These are phyloP conservation scores for Fusarium hainanense DNA, from an alignment of 2,329 filamentous ascomycete species.

Conservation along the genomic window DNA sequence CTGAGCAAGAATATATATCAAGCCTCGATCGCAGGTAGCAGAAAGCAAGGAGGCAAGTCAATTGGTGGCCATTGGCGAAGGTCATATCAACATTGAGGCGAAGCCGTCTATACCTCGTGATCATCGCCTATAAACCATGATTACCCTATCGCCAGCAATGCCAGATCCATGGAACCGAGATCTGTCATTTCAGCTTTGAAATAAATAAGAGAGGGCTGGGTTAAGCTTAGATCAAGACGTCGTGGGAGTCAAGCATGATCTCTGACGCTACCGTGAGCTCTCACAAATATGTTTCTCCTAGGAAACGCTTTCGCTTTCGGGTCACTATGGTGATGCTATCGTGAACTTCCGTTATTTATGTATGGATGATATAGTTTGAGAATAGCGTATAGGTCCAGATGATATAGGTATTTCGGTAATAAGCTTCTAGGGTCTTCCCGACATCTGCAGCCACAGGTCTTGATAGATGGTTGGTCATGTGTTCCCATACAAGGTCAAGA, in stretches of 20 bases:
- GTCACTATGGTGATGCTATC: not conserved
- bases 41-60: not conserved
- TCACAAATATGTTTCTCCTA: not conserved
- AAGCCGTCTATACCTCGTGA: not conserved
- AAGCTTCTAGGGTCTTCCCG: not conserved
- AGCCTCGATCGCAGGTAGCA: not conserved
- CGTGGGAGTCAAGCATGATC: not conserved
- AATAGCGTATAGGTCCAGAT: not conserved
- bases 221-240: not conserved
- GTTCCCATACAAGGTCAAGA: too few relatives aligned
- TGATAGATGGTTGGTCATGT: not conserved
- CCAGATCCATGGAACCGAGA: not conserved
- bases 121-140: not conserved
- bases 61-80: not conserved
- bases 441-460: not conserved
- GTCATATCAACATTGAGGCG: not conserved
- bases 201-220: not conserved
- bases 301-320: not conserved
- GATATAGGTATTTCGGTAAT: not conserved
- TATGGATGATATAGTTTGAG: not conserved
- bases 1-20: not conserved
- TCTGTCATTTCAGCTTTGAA: not conserved
- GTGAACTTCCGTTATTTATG: not conserved
- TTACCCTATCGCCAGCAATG: too few relatives aligned
- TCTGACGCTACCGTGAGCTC: not conserved